Percentiles rank a stretch among this genome's conserved stretches.
Conservation (phyloP, 1,284 basidiomycete genomes). For the Cystobasidiaceae sp. region DNA sequence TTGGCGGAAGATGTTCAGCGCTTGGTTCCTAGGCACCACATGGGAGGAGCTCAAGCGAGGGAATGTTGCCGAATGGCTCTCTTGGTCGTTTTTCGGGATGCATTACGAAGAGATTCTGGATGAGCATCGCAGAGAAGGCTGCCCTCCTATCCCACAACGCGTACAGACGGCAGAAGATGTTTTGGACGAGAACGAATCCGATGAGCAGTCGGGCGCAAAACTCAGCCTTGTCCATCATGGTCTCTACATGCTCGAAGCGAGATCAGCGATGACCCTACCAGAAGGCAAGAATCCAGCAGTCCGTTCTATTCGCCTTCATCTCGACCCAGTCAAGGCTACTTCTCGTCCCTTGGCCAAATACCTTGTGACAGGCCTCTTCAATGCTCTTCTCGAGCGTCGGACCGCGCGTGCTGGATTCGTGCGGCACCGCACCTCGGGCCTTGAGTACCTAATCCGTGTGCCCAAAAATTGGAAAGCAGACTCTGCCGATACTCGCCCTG, state of each 20-base stretch:
- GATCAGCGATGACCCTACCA: constrained; percentile 63
- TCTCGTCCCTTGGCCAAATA: constrained; percentile 71
- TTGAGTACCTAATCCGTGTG: constrained; percentile 32
- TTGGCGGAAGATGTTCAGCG: constrained; percentile 64
- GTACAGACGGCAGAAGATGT: constrained; percentile 15
- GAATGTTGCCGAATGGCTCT: constrained; percentile 70
- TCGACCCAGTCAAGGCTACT: constrained; percentile 67
- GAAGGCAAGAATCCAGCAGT: constrained; percentile 59
- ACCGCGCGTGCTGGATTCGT: not conserved
- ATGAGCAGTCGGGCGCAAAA: constrained; percentile 17
- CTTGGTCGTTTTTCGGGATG: constrained; percentile 64
- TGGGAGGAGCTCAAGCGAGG: constrained; percentile 66
- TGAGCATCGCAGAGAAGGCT: constrained; percentile 12
- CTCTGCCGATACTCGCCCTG: constrained; percentile 59
- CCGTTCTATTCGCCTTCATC: constrained; percentile 63
- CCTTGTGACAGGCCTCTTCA: constrained; percentile 56
- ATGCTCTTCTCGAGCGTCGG: constrained; percentile 48
- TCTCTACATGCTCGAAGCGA: constrained; percentile 44
- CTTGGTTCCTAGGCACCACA: constrained; percentile 57
- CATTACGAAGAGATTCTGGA: constrained; percentile 6
- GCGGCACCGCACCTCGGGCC: not conserved
- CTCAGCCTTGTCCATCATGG: constrained; percentile 32
- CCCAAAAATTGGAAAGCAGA: constrained; percentile 45
- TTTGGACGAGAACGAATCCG: not conserved
- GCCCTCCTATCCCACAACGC: not conserved